Percentiles rank a stretch among this genome's conserved stretches.
phyloP scores from a whole-genome alignment of 352 stramenopile species.

The Pythium diclinum region DNA sequence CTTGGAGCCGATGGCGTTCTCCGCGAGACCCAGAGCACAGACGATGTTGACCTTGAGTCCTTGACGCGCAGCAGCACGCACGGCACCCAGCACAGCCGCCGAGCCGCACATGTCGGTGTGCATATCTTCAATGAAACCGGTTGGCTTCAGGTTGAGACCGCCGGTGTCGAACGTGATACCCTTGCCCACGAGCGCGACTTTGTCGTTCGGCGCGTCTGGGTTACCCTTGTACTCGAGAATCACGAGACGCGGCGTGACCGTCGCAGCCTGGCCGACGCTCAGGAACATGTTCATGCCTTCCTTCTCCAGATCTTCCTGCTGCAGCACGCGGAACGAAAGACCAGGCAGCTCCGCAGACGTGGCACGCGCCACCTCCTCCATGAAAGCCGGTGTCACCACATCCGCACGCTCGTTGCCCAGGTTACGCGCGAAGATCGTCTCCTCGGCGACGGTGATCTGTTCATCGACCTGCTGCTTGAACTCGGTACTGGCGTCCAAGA shows the following conservation, averaged over 20 bases:
- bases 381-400: slow-evolving; percentile 75
- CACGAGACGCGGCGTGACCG: slow-evolving; percentile 72
- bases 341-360: slow-evolving; percentile 65
- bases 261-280: slow-evolving; percentile 73
- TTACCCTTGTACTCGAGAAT: slow-evolving; percentile 82
- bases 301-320: slow-evolving; percentile 66
- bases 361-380: slow-evolving; percentile 67
- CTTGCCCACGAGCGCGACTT: slow-evolving; percentile 90
- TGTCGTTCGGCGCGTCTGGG: slow-evolving; percentile 49
- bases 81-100: slow-evolving; percentile 78
- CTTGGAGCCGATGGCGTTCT: slow-evolving; percentile 87
- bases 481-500: slow-evolving; percentile 45
- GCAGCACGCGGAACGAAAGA: slow-evolving; percentile 76
- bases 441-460: slow-evolving; percentile 63
- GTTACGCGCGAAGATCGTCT: slow-evolving; percentile 85
- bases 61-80: slow-evolving; percentile 65
- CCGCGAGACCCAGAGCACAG: slow-evolving; percentile 66
- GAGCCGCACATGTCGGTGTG: slow-evolving; percentile 92
- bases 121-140: slow-evolving; percentile 90
- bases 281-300: slow-evolving; percentile 87
- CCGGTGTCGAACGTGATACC: slow-evolving; percentile 94
- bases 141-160: slow-evolving; percentile 94
- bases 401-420: slow-evolving; percentile 81
- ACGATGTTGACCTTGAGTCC: slow-evolving; percentile 82
- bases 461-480: slow-evolving; percentile 67